Base-by-base conservation (phyloP, 140 eudicot genomes). In the Senecio squalidus region DNA sequence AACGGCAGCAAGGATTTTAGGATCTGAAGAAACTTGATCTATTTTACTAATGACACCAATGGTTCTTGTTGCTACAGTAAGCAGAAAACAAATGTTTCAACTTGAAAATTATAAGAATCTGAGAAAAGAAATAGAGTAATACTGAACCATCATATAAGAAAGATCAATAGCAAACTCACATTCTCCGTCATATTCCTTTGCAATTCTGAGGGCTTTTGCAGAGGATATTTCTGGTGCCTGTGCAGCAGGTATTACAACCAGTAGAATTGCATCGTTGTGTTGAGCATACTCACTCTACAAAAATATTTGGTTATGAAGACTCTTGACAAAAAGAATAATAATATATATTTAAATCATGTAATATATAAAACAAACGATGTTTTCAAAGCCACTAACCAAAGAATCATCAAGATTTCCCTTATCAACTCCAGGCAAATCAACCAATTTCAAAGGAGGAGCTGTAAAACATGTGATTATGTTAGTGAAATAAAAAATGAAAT, bases 391-490 rank as follows among this genome's bases (percentile, higher is more conserved):
- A 76, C 95, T 82, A 68, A 93, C 99, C 96, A 93, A 58, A 31
- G 93, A 88, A 58, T 88, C 95, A 66, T 93, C 96, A 43, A 82
- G 74, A 80, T 68, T 87, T 50, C 95, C 84, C 74, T 93, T 89
- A 13, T 93, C 99, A 55, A 88, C 94, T 34, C 99, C 99, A 55
- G 99, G 99, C 59, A 93, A 78, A 74, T 93, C 99, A 40, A 93
- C 62, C 73, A 93, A 74, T 70, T 93, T 93, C 85, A 93, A 66
- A 26, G 99, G 82, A 46, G 96, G 99, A 62, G 93, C 99, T 93
- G 80, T 28, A 74, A 25, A 28, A 25, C 66, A 62, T 46, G 16
- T 26, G 38, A 40, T 64, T 20, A 9, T 9, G 17, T 56, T 63
- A 64, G 44, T 9, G 5, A 34, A 62, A 9, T 31, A 26, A 36